Conservation (phyloP, 345 rosid species). For the Arabidopsis arenosa region DNA sequence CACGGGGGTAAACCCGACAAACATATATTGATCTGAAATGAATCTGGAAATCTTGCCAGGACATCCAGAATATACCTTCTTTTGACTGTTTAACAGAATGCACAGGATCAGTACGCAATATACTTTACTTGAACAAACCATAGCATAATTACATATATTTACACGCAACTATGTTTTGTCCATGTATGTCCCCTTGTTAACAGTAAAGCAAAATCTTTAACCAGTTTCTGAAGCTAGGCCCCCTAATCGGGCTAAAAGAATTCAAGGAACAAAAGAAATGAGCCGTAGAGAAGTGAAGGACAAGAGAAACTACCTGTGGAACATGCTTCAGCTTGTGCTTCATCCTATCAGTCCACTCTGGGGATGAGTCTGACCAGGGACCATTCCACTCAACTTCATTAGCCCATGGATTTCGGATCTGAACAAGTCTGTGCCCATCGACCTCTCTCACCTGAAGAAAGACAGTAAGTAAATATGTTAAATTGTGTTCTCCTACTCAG, state of each 20-base stretch:
- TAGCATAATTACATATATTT: background rate
- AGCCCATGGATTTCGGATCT: conserved; percentile 99
- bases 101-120: conserved; percentile 35
- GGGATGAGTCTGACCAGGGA: conserved; percentile 97
- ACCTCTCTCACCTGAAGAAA: conserved; percentile 89
- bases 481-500: conserved; percentile 4
- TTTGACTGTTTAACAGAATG: conserved; percentile 71
- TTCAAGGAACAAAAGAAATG: background rate
- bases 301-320: conserved; percentile 67
- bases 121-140: background rate
- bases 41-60: conserved; percentile 99
- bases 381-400: conserved; percentile 99
- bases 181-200: conserved; percentile 5
- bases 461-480: conserved; percentile 3
- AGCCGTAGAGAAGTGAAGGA: conserved; percentile 12
- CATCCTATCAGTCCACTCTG: conserved; percentile 98
- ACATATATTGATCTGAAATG: conserved; percentile 99
- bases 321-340: conserved; percentile 93
- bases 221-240: background rate
- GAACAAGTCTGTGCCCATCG: conserved; percentile 98
- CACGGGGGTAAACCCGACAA: conserved; percentile 95
- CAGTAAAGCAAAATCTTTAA: background rate
- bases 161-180: background rate
- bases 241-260: background rate
- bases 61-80: conserved; percentile 99